A percentile compares a stretch with the other conserved stretches of the same genome.
Evolutionary conservation across 2,329 filamentous ascomycete genomes (phyloP).

Genomic region (Xylaria sp.): DNA sequence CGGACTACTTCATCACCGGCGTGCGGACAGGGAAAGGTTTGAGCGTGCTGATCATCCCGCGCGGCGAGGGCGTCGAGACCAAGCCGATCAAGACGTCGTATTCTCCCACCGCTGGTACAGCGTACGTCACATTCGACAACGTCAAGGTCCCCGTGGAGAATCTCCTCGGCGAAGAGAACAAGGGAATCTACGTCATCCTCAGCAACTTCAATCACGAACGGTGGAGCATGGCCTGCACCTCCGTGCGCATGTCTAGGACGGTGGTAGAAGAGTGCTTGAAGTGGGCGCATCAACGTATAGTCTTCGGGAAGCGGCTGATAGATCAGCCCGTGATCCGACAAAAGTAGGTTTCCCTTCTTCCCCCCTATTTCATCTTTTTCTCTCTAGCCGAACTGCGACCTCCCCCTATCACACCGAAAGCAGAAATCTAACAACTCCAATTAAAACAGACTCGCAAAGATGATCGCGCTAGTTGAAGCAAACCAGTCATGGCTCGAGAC

Average conservation of each 20-base stretch:
- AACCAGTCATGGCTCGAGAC: slow-evolving; percentile 87
- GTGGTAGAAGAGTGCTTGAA: slow-evolving; percentile 87
- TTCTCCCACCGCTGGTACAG: slow-evolving; percentile 80
- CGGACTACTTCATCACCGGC: slow-evolving; percentile 85
- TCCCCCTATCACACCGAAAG: background rate
- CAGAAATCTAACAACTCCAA: slow-evolving; percentile 8
- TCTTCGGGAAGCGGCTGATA: slow-evolving; percentile 84
- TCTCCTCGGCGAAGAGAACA: slow-evolving; percentile 83
- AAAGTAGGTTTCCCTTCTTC: slow-evolving; percentile 64
- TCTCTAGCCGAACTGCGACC: background rate
- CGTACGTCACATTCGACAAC: slow-evolving; percentile 85
- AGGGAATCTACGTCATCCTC: slow-evolving; percentile 85
- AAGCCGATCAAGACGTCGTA: slow-evolving; percentile 84
- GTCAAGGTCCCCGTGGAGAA: slow-evolving; percentile 85
- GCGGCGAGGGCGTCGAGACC: slow-evolving; percentile 79
- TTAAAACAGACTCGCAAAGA: slow-evolving; percentile 74
- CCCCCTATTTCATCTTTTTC: background rate
- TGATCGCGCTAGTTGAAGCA: slow-evolving; percentile 85
- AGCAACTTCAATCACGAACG: slow-evolving; percentile 91
- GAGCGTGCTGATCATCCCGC: slow-evolving; percentile 79
- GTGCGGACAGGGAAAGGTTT: slow-evolving; percentile 84
- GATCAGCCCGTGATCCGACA: slow-evolving; percentile 85
- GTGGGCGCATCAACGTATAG: slow-evolving; percentile 87
- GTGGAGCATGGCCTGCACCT: slow-evolving; percentile 77
- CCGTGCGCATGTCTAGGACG: slow-evolving; percentile 72